Base-by-base conservation (phyloP, 345 rosid species). In the Hibiscus tridactylites region DNA sequence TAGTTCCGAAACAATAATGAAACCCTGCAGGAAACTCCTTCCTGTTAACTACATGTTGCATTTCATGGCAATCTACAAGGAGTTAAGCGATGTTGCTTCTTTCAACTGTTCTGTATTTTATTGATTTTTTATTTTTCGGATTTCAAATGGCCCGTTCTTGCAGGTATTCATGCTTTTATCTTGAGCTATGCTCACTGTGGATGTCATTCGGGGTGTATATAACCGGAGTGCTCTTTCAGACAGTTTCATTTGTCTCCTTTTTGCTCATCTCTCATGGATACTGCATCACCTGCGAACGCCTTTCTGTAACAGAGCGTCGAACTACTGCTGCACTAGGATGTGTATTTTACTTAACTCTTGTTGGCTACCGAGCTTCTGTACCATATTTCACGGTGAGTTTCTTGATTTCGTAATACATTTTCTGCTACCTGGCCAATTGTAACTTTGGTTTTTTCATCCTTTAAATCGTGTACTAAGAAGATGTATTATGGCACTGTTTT, bases 161-260 rank as follows among this genome's bases (percentile, higher is more conserved):
- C 86, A 93, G 97, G 96, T 88, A 91, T 75, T 91, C 97, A 19
- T 94, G 98, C 80, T 85, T 91, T 76, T 81, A 94, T 82, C 85
- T 79, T 76, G 88, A 90, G 67, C 80, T 84, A 61, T 91, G 98
- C 79, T 94, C 98, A 31, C 83, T 91, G 6, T 91, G 98, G 98
- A 88, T 91, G 88, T 91, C 98, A 39, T 94, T 94, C 64, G 98
- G 98, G 73, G 94, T 91, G 58, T 94, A 91, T 73, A 88, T 88
- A 62, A 94, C 95, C 16, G 98, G 97, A 77, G 90, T 94, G 70
- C 88, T 94, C 71, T 91, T 90, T 78, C 96, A 91, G 75, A 94
- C 98, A 26, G 94, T 90, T 83, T 90, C 96, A 0, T 88, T 94
- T 52, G 88, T 94, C 58, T 91, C 93, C 33, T 91, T 91, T 82